These are phyloP conservation scores for Striga hermonthica DNA, from an alignment of 305 asterid genomes.

Conservation along the genomic window DNA sequence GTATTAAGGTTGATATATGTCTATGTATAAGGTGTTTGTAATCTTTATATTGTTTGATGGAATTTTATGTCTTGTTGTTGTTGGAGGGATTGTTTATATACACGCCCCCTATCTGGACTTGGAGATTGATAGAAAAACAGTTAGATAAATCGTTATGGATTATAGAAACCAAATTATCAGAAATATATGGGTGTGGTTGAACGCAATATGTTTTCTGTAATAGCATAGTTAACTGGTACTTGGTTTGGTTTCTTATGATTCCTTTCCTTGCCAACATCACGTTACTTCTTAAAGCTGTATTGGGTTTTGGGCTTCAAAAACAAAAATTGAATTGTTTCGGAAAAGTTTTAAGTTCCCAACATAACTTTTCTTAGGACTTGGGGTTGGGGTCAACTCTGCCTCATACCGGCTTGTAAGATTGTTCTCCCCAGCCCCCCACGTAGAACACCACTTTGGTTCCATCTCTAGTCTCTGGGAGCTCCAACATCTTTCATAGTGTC, in stretches of 20 bases:
- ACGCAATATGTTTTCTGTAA: slow-evolving; percentile 8
- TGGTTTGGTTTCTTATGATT: background rate
- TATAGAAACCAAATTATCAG: no score
- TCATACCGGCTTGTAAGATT: no score
- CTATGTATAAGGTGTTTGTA: slow-evolving; percentile 1
- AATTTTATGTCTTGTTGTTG: background rate
- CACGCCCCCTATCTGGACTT: background rate
- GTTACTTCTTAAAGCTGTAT: background rate
- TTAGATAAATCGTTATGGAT: slow-evolving; percentile 2
- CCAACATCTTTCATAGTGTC: background rate
- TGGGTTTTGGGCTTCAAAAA: background rate
- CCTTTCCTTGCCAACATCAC: slow-evolving; percentile 1
- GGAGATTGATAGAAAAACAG: background rate
- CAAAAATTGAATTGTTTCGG: no score
- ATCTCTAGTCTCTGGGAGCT: no score
- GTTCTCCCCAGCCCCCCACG: no score
- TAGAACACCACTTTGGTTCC: no score
- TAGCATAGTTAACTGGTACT: background rate
- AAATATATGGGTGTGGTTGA: background rate
- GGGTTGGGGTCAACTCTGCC: no score
- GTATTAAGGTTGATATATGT: background rate
- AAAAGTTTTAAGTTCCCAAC: no score
- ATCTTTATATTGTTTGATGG: slow-evolving; percentile 13
- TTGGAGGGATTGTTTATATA: slow-evolving; percentile 9
- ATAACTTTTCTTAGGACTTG: no score